Conservation (phyloP, 805 yeast species). For the Wilhelminamyces savonicus region DNA sequence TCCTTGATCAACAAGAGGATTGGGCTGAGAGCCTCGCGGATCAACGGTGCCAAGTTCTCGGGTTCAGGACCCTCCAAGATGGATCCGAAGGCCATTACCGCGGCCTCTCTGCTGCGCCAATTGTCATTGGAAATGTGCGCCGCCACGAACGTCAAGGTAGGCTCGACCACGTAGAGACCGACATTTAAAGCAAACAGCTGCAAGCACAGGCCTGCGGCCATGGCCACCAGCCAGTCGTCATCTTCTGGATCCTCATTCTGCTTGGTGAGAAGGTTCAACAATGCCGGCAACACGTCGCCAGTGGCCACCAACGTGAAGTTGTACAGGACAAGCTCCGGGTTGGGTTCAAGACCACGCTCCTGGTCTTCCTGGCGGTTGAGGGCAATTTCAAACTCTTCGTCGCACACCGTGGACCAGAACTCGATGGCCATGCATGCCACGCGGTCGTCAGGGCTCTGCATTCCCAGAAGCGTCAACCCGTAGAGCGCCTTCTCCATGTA, state of each 20-base stretch:
- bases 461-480: constrained; percentile 83
- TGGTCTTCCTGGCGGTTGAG: constrained; percentile 55
- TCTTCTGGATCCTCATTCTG: constrained; percentile 93
- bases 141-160: constrained; percentile 80
- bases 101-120: constrained; percentile 94
- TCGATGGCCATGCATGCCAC: constrained; percentile 98
- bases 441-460: constrained; percentile 76
- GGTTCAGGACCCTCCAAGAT: constrained; percentile 91
- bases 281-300: constrained; percentile 80
- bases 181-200: constrained; percentile 90
- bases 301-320: constrained; percentile 85
- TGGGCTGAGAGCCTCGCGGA: constrained; percentile 79
- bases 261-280: constrained; percentile 70
- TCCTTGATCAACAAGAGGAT: constrained; percentile 72
- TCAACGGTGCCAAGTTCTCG: constrained; percentile 56
- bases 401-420: constrained; percentile 99
- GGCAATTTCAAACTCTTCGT: constrained; percentile 83
- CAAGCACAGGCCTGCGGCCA: constrained; percentile 98
- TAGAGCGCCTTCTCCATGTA: constrained; percentile 97
- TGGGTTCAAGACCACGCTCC: constrained; percentile 19
- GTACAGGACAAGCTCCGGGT: constrained; percentile 46
- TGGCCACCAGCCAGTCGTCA: constrained; percentile 95
- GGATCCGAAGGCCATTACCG: constrained; percentile 98
- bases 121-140: constrained; percentile 47
- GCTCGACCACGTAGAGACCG: constrained; percentile 78